Conservation (phyloP, 2,329 filamentous ascomycete species). For the Ramularia collo-cygni region DNA sequence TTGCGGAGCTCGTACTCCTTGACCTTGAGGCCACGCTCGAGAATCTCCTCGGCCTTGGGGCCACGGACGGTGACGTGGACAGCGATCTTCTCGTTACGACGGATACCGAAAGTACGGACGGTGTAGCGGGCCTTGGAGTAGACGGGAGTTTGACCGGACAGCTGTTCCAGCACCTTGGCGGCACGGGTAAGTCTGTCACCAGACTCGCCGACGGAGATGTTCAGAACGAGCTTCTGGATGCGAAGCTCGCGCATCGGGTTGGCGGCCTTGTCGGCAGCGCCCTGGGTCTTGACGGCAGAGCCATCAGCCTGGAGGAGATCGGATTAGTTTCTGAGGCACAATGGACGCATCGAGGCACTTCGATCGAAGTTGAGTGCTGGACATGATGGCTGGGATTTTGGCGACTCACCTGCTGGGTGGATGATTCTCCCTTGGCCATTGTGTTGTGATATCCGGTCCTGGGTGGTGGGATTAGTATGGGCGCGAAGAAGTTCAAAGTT, state of each 20-base stretch:
- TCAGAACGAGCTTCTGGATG: conserved; percentile 98
- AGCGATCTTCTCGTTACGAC: conserved; percentile 99
- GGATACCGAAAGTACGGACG: conserved; percentile 99
- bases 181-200: conserved; percentile 99
- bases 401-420: too few species aligned
- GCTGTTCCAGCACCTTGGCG: conserved; percentile 99
- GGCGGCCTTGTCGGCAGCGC: conserved; percentile 61
- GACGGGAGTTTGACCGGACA: conserved; percentile 98
- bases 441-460: too few species aligned
- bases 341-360: too few species aligned
- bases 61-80: conserved; percentile 99
- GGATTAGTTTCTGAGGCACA: too few species aligned
- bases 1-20: conserved; percentile 99
- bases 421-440: too few species aligned
- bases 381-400: too few species aligned
- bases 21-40: conserved; percentile 99
- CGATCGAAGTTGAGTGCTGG: conserved; percentile 23
- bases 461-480: too few species aligned
- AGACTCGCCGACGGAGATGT: conserved; percentile 99
- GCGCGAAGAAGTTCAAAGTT: too few species aligned
- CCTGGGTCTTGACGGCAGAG: conserved; percentile 19
- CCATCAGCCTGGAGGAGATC: conserved; percentile 29
- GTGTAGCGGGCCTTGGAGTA: conserved; percentile 99
- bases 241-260: conserved; percentile 99
- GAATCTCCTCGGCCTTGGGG: conserved; percentile 98